Evolutionary conservation across 1,284 basidiomycete species (phyloP), one percentile per base, ranked within the genome.

Genomic region (Porodaedalea pini): DNA sequence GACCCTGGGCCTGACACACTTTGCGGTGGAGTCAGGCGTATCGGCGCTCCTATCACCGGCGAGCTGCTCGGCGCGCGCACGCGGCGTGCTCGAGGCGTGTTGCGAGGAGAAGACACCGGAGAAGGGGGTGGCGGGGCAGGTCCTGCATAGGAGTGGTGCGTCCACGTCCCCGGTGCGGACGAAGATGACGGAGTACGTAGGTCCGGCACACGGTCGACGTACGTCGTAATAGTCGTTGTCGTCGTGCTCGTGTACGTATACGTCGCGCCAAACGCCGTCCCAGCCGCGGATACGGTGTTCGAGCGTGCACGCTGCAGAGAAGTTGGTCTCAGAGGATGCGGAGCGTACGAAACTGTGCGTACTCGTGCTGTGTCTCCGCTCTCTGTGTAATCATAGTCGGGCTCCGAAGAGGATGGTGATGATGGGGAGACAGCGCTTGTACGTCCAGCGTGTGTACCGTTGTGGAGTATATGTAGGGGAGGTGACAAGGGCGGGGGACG

Each of bases 151-250:
- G 45, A 47, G 6, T 47, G 45, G 5, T 47, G 45, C 4, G 45
- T 47, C 45, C 45, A 47, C 2, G 45, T n/a, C 13, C 17, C 17
- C 27, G 45, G 4, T 19, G 32, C 21, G 6, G 49, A 51, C 4
- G 49, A 51, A 21, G 49, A 8, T 29, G 49, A 51, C 1, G 32
- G 31, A 19, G 56, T 15, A 15, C 21, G 45, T n/a, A 54, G 13
- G 8, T 59, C 57, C 17, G 57, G 57, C 13, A 59, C 57, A 4
- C 53, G 57, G 27, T 59, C 57, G 31, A 59, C 29, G 40, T 59
- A 59, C 10, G 57, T 59, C 27, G 57, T 59, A 23, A 59, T 59
- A 15, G 52, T 54, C 1, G 57, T 58, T 19, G 57, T 59, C 19
- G 53, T 59, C 34, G 51, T 58, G 34, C 51, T 52, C 13, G 49